Evolutionary conservation across 768 basidiomycete species (phyloP), one percentile per base, ranked within the genome.

Genomic region (Tylopilus plumbeoviolaceoides): DNA sequence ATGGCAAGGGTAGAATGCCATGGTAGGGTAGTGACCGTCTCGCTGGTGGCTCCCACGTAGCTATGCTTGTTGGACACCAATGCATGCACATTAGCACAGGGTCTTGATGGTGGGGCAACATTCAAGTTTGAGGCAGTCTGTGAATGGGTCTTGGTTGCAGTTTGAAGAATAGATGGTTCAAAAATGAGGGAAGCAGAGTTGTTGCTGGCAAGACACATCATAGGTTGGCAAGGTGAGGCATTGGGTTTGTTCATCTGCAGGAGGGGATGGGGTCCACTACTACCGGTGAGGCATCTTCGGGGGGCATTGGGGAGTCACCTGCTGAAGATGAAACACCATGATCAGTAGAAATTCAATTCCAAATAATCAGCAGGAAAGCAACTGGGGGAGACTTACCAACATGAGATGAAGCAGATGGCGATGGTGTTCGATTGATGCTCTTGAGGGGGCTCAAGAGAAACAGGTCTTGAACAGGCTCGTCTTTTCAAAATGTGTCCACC

Each of bases 401-500:
- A 12, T 61, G 54, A 62, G 65, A 61, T 65, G 65, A 65, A 65
- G 67, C 63, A 63, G 51, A 14, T 8, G 75, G 75, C 36, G 82
- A 79, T 30, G 74, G 62, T 2, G 76, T 73, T 15, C 74, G 72
- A 49, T 70, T 72, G 47, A 73, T 66, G 56, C 77, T 77, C 65
- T 83, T 78, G 17, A 82, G 73, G 42, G 2, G 88, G 70, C 63
- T 87, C 85, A 23, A 78, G 68, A 18, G 88, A 89, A 14, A 89
- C 74, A 2, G 87, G 88, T 47, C 87, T 76, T 25, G 85, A 82
- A 11, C 85, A 81, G 1, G 87, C 87, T 11, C 88, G 80, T 51
- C 87, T 77, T 68, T 91, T 90, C 36, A 75, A 78, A 51, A 91
- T 73, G 67, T 89, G 88, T 0, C 87, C 88, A 11, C 85, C 86